phyloP scores from a whole-genome alignment of 2,329 filamentous ascomycete genomes.

The Clonostachys rhizophaga region DNA sequence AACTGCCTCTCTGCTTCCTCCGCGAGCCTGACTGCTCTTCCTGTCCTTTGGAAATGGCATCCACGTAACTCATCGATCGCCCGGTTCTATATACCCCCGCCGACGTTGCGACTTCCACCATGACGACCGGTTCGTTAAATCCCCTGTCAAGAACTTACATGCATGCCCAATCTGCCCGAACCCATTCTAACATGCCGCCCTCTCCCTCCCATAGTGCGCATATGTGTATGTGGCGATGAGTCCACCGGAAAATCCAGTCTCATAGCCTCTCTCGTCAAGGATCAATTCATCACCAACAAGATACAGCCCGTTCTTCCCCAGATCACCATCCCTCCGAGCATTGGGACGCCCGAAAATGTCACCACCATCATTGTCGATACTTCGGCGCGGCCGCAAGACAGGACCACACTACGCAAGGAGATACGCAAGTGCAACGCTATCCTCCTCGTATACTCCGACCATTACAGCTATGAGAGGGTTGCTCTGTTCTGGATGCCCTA shows the following conservation, averaged over 20 bases:
- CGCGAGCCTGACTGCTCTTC: neutral
- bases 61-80: too few species aligned
- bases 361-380: conserved; percentile 98
- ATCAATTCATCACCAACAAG: conserved; percentile 92
- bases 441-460: conserved; percentile 92
- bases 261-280: conserved; percentile 93
- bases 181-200: neutral
- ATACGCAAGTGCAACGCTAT: conserved; percentile 97
- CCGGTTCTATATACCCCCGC: too few species aligned
- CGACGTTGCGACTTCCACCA: neutral
- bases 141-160: neutral
- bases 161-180: neutral
- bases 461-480: conserved; percentile 97
- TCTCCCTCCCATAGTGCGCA: conserved; percentile 56
- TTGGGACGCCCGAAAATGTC: conserved; percentile 93
- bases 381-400: conserved; percentile 89
- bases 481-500: conserved; percentile 98
- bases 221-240: conserved; percentile 96
- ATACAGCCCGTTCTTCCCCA: conserved; percentile 92
- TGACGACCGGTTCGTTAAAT: conserved; percentile 2
- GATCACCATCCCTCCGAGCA: conserved; percentile 89
- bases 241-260: conserved; percentile 91
- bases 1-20: neutral
- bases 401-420: conserved; percentile 84
- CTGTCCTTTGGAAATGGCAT: neutral